Evolutionary conservation across 1,284 basidiomycete species (phyloP).

Genomic region (Ganoderma meredithae): DNA sequence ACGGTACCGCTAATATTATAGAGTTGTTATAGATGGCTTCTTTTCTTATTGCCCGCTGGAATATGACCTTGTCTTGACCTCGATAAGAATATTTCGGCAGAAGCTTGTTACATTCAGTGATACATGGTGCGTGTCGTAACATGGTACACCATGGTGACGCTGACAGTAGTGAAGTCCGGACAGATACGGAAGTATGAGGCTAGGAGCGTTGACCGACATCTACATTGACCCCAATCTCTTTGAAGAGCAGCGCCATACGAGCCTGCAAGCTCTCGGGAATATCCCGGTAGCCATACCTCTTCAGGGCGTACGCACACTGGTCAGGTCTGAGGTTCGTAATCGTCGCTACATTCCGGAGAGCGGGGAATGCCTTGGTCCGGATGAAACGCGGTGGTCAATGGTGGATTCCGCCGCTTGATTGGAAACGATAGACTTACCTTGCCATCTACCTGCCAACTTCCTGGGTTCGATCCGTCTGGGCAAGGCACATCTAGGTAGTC

Average conservation of each 20-base stretch:
- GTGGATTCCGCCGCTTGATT: background rate
- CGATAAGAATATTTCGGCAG: background rate
- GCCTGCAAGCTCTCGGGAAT: background rate
- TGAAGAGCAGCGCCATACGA: background rate
- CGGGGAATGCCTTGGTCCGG: background rate
- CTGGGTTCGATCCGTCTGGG: background rate
- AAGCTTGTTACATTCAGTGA: background rate
- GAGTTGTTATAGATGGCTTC: background rate
- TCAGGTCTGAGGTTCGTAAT: background rate
- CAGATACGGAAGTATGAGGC: background rate
- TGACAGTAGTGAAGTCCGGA: background rate
- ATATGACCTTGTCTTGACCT: background rate
- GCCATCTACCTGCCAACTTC: background rate
- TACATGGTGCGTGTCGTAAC: background rate
- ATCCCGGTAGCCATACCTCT: background rate
- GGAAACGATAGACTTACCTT: background rate
- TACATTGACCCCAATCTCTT: background rate
- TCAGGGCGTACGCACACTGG: background rate
- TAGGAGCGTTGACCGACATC: background rate
- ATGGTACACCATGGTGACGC: background rate
- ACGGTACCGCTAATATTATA: constrained; percentile 4
- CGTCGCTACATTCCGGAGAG: background rate
- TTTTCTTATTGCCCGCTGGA: background rate
- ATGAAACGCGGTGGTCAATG: background rate
- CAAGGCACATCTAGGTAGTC: background rate